A percentile compares a stretch with the other conserved stretches of the same genome.
phyloP scores from a whole-genome alignment of 2,329 filamentous ascomycete species.

The Sporothrix curviconia region DNA sequence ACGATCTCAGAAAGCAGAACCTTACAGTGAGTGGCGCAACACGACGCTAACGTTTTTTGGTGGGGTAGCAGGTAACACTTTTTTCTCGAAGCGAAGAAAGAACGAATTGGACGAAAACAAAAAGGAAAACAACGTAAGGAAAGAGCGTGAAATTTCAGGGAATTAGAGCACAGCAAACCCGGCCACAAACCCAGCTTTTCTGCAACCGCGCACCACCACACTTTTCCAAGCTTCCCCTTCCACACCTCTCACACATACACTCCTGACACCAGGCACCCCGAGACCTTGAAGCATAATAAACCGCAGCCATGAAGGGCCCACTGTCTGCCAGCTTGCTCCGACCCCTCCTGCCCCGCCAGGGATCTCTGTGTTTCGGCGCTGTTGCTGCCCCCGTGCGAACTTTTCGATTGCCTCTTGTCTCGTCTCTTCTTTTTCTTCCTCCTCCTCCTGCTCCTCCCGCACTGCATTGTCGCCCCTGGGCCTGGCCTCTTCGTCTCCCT shows the following conservation, averaged over 20 bases:
- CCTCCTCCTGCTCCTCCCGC: too few relatives aligned
- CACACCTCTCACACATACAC: too few relatives aligned
- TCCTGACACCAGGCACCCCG: too few relatives aligned
- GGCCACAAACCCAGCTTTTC: too few relatives aligned
- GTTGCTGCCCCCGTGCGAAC: constrained; percentile 30
- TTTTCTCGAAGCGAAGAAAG: not conserved
- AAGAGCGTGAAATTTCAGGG: not conserved
- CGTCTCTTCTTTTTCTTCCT: too few relatives aligned
- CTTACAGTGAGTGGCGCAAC: constrained; percentile 11
- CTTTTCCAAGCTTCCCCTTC: too few relatives aligned
- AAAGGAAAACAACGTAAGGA: constrained; percentile 4
- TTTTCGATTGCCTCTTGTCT: constrained; percentile 26
- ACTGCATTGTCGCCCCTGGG: too few relatives aligned
- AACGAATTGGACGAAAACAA: not conserved
- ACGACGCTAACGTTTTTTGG: constrained; percentile 9
- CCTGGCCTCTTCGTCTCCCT: constrained; percentile 22
- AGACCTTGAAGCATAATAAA: too few relatives aligned
- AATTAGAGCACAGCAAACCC: too few relatives aligned
- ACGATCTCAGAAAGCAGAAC: too few relatives aligned
- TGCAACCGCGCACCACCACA: too few relatives aligned
- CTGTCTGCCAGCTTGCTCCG: constrained; percentile 28
- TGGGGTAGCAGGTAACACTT: constrained; percentile 8
- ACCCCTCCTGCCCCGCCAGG: constrained; percentile 35
- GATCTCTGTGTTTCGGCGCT: constrained; percentile 25
- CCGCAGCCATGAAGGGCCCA: constrained; percentile 21